Percentiles rank a stretch among this genome's conserved stretches.
Conservation (phyloP, 345 rosid genomes). For the Eucalyptus brandiana region DNA sequence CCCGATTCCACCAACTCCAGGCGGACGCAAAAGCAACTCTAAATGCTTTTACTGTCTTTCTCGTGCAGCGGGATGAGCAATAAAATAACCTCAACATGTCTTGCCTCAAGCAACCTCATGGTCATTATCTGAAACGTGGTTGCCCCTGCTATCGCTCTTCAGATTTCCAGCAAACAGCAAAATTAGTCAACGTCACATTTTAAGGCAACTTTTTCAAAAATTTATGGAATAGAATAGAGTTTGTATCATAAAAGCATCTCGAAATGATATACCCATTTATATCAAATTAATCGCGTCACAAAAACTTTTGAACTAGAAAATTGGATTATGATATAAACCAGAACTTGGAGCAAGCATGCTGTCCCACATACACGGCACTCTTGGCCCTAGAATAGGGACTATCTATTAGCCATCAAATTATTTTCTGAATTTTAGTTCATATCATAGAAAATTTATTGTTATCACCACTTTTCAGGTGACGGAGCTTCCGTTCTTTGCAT, state of each 20-base stretch:
- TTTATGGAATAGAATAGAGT: no score
- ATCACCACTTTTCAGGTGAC: slow-evolving; percentile 39
- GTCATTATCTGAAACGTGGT: no score
- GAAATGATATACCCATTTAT: no score
- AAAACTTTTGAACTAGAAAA: not conserved
- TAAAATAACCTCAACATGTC: not conserved
- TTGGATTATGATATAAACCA: no score
- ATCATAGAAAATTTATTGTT: no score
- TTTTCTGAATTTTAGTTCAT: no score
- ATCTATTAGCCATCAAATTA: no score
- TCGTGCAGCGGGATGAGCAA: not conserved
- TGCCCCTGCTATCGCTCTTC: not conserved
- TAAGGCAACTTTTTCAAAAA: not conserved
- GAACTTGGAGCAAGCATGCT: accelerated
- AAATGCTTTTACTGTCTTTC: not conserved
- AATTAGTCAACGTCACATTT: not conserved
- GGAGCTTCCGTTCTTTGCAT: slow-evolving; percentile 94
- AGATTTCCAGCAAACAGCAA: not conserved
- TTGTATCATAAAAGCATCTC: not conserved
- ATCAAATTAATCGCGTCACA: no score
- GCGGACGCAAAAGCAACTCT: not conserved
- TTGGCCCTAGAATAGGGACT: no score
- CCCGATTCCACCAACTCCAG: not conserved
- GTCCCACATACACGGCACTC: no score
- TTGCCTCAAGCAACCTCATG: not conserved